A percentile compares a stretch with the other conserved stretches of the same genome.
phyloP scores from a whole-genome alignment of 2,329 filamentous ascomycete species.

The Penicillium corylophilum region DNA sequence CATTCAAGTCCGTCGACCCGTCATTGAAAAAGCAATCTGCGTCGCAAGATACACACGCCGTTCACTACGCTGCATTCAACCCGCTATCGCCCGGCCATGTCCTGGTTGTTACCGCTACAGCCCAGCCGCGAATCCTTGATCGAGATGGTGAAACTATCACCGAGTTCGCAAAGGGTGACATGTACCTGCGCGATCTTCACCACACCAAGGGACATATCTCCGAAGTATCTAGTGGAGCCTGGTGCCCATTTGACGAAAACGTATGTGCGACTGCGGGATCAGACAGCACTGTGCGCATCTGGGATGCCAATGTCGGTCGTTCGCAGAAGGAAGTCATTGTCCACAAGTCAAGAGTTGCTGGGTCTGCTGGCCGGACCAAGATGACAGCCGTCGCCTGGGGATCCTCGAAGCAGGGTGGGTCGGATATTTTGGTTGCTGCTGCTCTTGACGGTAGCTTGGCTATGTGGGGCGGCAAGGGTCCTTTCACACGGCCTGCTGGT shows the following conservation, averaged over 20 bases:
- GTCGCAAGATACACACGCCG: conserved; percentile 77
- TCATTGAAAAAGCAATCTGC: conserved; percentile 70
- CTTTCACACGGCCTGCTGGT: conserved; percentile 75
- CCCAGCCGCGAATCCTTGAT: conserved; percentile 84
- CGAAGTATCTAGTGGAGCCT: conserved; percentile 83
- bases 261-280: conserved; percentile 87
- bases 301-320: conserved; percentile 90
- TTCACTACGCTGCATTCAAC: conserved; percentile 86
- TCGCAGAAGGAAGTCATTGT: conserved; percentile 92
- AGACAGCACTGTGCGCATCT: conserved; percentile 93
- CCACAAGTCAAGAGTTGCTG: conserved; percentile 88
- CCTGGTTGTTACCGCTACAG: conserved; percentile 82
- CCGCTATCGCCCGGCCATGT: conserved; percentile 75
- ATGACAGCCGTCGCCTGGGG: conserved; percentile 95
- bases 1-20: conserved; percentile 90
- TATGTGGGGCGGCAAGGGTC: conserved; percentile 89
- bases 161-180: conserved; percentile 95
- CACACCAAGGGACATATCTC: conserved; percentile 97
- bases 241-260: conserved; percentile 85
- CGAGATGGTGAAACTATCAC: conserved; percentile 82
- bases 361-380: conserved; percentile 82
- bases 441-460: conserved; percentile 86
- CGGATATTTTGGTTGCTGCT: conserved; percentile 74
- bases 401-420: conserved; percentile 70
- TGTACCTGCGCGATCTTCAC: conserved; percentile 96